Percentiles rank a stretch among this genome's conserved stretches.
phyloP scores from a whole-genome alignment of 805 yeast species.

The Metschnikowia noctiluminum region DNA sequence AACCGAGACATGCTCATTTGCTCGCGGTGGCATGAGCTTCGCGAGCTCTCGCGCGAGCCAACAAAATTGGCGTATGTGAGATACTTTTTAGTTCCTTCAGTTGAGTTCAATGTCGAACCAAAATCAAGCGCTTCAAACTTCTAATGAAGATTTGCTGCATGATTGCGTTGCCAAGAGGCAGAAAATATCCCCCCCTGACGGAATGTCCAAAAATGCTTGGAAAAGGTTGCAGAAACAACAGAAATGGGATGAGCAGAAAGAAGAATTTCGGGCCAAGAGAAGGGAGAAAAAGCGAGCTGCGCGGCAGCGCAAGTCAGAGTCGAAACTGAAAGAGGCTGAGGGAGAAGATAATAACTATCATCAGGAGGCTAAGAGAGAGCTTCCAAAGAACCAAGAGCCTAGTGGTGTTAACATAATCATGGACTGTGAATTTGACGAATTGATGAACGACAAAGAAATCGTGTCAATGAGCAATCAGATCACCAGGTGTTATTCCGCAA shows the following conservation, averaged over 20 bases:
- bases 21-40: no score
- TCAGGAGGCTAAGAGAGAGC: slow-evolving; percentile 25
- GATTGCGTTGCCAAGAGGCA: slow-evolving; percentile 12
- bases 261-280: slow-evolving; percentile 52
- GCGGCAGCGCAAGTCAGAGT: slow-evolving; percentile 29
- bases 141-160: neutral
- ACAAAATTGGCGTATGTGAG: no score
- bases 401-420: slow-evolving; percentile 58
- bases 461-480: slow-evolving; percentile 76
- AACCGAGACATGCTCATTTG: no score
- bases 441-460: slow-evolving; percentile 74
- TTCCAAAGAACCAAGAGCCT: slow-evolving; percentile 43
- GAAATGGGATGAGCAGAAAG: slow-evolving; percentile 63
- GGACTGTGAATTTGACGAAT: slow-evolving; percentile 88
- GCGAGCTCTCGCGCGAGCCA: no score
- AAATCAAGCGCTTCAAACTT: neutral
- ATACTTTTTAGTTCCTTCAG: no score
- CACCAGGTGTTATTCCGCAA: slow-evolving; percentile 77
- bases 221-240: slow-evolving; percentile 62
- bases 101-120: neutral
- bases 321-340: slow-evolving; percentile 14
- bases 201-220: slow-evolving; percentile 85
- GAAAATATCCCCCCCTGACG: slow-evolving; percentile 57
- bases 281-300: slow-evolving; percentile 46
- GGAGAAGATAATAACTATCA: slow-evolving; percentile 20